A percentile compares a stretch with the other conserved stretches of the same genome.
Evolutionary conservation across 108 stramenopile species (phyloP).

Genomic region (Phaeodactylum tricornutum): DNA sequence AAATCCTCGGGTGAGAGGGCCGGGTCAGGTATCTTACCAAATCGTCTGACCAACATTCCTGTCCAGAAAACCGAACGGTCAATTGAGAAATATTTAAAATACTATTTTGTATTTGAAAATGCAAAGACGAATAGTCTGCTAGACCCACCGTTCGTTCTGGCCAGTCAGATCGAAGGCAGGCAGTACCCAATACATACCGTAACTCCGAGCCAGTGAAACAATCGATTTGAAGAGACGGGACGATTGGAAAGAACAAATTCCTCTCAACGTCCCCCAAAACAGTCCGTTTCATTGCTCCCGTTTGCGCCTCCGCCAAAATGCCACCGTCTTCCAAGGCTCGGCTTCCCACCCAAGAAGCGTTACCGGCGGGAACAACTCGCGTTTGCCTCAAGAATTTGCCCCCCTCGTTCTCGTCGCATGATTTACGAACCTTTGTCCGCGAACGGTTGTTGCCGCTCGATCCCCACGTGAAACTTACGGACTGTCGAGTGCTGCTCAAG

Average conservation of each 20-base stretch:
- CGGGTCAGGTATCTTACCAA: too few relatives aligned
- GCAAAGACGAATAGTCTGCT: too few relatives aligned
- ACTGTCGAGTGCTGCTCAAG: conserved; percentile 43
- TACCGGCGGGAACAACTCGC: conserved; percentile 30
- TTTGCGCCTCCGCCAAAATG: background rate
- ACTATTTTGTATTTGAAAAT: too few relatives aligned
- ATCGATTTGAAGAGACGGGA: background rate
- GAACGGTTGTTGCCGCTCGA: background rate
- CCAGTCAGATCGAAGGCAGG: too few relatives aligned
- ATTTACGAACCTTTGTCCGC: conserved; percentile 38
- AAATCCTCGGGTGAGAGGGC: too few relatives aligned
- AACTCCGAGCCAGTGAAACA: too few relatives aligned
- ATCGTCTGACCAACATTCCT: too few relatives aligned
- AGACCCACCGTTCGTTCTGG: too few relatives aligned
- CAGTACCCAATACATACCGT: too few relatives aligned
- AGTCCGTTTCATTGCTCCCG: background rate
- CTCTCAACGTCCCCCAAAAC: background rate
- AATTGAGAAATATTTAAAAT: too few relatives aligned
- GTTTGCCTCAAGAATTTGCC: conserved; percentile 82
- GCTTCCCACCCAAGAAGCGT: background rate
- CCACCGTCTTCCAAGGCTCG: background rate
- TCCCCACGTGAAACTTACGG: conserved; percentile 7
- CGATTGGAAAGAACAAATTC: background rate
- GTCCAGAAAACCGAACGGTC: too few relatives aligned
- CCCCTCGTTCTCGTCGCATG: conserved; percentile 44